These are phyloP conservation scores for Ustilago xerochloae DNA, from an alignment of 1,284 basidiomycete genomes.

Conservation along the genomic window DNA sequence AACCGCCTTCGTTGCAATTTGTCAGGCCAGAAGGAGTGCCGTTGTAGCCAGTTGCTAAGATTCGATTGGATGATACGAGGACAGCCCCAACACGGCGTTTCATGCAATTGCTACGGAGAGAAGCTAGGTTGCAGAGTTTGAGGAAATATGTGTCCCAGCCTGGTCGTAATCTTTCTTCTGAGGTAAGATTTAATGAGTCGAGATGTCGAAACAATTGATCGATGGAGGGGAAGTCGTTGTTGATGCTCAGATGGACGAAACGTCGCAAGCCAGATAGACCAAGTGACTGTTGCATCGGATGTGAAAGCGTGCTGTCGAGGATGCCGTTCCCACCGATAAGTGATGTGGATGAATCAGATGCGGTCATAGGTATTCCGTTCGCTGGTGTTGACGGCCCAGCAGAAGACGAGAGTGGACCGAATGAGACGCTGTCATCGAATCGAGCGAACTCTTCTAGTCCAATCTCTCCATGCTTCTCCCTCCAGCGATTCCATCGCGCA, in stretches of 20 bases:
- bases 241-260: constrained; percentile 75
- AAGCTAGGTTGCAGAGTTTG: constrained; percentile 64
- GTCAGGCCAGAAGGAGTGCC: constrained; percentile 89
- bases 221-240: constrained; percentile 77
- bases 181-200: constrained; percentile 77
- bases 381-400: background rate
- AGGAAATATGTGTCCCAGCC: constrained; percentile 68
- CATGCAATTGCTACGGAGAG: constrained; percentile 74
- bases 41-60: constrained; percentile 98
- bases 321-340: constrained; percentile 28
- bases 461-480: constrained; percentile 4
- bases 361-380: background rate
- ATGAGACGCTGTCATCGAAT: constrained; percentile 50
- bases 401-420: constrained; percentile 7
- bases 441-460: constrained; percentile 60
- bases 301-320: constrained; percentile 8
- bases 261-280: constrained; percentile 26
- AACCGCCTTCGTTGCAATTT: constrained; percentile 68
- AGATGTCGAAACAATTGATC: constrained; percentile 75
- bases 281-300: background rate
- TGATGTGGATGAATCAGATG: constrained; percentile 22
- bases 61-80: constrained; percentile 81
- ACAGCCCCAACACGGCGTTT: constrained; percentile 95
- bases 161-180: constrained; percentile 79
- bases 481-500: constrained; percentile 54